Conservation (phyloP, 176 grass and related monocot species). For the Puccinellia tenuiflora region DNA sequence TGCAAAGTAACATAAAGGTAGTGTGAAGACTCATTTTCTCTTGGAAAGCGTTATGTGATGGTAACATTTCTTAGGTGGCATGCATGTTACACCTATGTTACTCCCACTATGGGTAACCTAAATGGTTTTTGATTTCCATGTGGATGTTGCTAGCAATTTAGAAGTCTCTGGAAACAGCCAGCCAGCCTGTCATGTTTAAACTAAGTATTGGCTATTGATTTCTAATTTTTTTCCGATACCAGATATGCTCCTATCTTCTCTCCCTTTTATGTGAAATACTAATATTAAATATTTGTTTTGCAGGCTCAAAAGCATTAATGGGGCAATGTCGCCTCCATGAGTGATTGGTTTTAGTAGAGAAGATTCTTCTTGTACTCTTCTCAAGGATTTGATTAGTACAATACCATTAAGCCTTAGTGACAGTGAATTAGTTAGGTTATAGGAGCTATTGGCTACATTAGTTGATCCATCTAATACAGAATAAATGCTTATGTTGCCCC, state of each 20-base stretch:
- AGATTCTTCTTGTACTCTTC: background rate
- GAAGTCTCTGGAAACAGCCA: background rate
- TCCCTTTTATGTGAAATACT: background rate
- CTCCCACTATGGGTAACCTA: no score
- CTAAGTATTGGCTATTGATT: background rate
- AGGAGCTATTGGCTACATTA: background rate
- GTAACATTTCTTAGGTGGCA: no score
- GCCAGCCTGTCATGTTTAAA: background rate
- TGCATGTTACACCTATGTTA: no score
- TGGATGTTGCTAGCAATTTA: background rate
- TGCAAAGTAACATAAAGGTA: no score
- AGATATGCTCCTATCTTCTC: background rate
- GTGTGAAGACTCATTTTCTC: no score
- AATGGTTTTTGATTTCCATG: background rate
- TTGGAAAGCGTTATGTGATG: no score
- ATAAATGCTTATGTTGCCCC: background rate
- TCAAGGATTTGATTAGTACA: background rate
- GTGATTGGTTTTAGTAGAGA: background rate
- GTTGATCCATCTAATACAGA: background rate
- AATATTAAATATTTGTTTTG: background rate
- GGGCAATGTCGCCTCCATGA: background rate
- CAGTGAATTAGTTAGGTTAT: background rate
- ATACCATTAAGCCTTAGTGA: constrained; percentile 5
- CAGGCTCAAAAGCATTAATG: constrained; percentile 9
- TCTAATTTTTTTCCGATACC: background rate